Evolutionary conservation across 352 stramenopile species (phyloP), one percentile per base, ranked within the genome.

Genomic region (Phytophthora foliorum): DNA sequence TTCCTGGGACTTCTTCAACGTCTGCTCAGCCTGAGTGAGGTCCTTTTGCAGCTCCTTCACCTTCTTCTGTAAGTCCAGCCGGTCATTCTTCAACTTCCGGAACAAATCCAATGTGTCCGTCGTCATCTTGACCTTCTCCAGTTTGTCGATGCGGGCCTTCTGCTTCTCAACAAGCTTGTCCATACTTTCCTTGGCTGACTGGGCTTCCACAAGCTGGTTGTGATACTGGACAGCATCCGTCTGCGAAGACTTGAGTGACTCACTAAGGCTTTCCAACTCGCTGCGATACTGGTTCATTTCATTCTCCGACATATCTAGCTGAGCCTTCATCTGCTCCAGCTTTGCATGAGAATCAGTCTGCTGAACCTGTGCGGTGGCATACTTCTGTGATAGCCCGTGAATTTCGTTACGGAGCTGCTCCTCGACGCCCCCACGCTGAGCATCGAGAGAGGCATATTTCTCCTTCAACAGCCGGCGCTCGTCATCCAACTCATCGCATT

Each of bases 81-180:
- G 82, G 50, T 88, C 79, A 25, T 67, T 75, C 73, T 91, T 92
- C 42, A 93, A 44, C 57, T 82, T 90, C 4, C 75, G 83, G 71
- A 92, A 94, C 42, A 92, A 46, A 44, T 90, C 78, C 24, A 91
- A 69, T 21, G 73, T 91, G 32, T 90, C 84, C 0, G 72, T 92
- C 8, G 86, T 94, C 86, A 94, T 94, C 71, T 94, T 94, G 19
- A 92, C 84, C 67, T 90, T 88, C 34, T 94, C 86, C 34, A 94
- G 76, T 66, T 92, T 92, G 38, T 90, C 82, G 25, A 94, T 89
- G 44, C 86, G 84, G 50, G 75, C 66, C 32, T 81, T 80, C 57
- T 94, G 86, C 10, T 77, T 80, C 38, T 82, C 80, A 0, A 87
- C 56, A 38, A 89, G 58, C 36, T 77, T 65, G 14, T 84, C 74